Base-by-base conservation (phyloP, 768 basidiomycete species). In the Boletellus ananiceps region DNA sequence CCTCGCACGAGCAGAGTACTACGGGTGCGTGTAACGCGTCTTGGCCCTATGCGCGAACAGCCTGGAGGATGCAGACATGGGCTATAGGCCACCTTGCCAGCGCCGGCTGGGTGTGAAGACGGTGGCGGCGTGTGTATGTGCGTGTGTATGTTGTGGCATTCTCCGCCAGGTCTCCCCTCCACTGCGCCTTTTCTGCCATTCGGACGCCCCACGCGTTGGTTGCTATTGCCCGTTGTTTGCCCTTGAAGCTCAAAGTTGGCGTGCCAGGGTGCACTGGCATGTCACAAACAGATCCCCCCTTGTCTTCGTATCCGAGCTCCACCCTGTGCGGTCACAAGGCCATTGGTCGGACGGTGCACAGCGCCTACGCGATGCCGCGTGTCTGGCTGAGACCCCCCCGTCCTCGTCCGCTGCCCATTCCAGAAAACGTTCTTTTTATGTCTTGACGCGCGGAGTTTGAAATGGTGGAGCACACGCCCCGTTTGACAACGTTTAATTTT, bases 121-220 rank as follows among this genome's bases (percentile, higher is more conserved):
- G 29, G 29, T 29, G 29, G 29, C 29, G 7, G 29, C 29, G 29
- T 29, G 29, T 29, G 29, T 19, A 19, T 11, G 29, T 29, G 23
- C 23, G 23, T 25, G 23, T 25, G 23, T 25, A 4, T 25, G 23
- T 25, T 25, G 23, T 25, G 23, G 23, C 23, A 25, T 3, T 19
- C 19, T 19, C 19, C 19, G 19, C 19, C 19, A 19, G 19, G 19
- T 47, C 35, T 45, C 21, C 39, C 32, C n/a, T 13, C 14, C 16
- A 34, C 9, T 64, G 63, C 59, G 63, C 64, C 59, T 57, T 65
- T 66, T 65, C 40, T 56, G 63, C 63, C 64, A 66, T 65, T 66
- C 37, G 64, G 51, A 52, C 33, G 34, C 19, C 23, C 27, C 29
- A 11, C 29, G 29, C 29, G 29, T 3, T 29, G 29, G 29, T 11